phyloP scores from a whole-genome alignment of 1,139 yeast species.

The Candida glucosophila region DNA sequence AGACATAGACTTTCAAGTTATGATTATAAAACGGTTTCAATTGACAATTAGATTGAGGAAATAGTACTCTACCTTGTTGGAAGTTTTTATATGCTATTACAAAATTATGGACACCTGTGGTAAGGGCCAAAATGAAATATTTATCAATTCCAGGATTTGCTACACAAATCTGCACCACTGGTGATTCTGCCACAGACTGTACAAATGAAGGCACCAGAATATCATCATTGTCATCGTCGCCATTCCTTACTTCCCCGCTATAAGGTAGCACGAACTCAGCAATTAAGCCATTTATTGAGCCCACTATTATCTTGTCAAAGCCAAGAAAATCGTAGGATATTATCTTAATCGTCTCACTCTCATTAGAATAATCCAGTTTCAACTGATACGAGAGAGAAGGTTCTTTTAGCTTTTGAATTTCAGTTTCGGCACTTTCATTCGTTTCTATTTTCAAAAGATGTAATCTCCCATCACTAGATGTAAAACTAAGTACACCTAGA shows the following conservation, averaged over 20 bases:
- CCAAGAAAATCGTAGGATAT: constrained; percentile 51
- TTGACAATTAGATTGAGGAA: constrained; percentile 13
- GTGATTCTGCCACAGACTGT: constrained; percentile 40
- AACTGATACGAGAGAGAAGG: constrained; percentile 23
- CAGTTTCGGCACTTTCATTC: constrained; percentile 4
- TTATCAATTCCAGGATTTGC: constrained; percentile 21
- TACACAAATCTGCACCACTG: constrained; percentile 36
- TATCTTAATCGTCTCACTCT: constrained; percentile 17
- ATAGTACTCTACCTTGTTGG: constrained; percentile 21
- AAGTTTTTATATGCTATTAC: constrained; percentile 34
- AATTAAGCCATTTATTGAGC: constrained; percentile 57
- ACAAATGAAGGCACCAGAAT: constrained; percentile 39
- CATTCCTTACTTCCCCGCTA: constrained; percentile 6
- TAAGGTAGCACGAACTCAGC: constrained; percentile 46
- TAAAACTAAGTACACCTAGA: constrained; percentile 43
- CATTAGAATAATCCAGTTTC: too few species aligned
- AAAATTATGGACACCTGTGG: constrained; percentile 40
- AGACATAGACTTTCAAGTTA: constrained; percentile 16
- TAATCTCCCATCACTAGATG: constrained; percentile 56
- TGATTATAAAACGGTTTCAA: constrained; percentile 21
- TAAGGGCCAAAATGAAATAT: constrained; percentile 31
- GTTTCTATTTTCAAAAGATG: constrained; percentile 39
- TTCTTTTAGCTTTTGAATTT: constrained; percentile 14
- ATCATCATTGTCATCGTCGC: constrained; percentile 5
- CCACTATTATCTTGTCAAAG: constrained; percentile 44